Evolutionary conservation across 352 stramenopile genomes (phyloP).

Genomic region (Phytophthora melonis): DNA sequence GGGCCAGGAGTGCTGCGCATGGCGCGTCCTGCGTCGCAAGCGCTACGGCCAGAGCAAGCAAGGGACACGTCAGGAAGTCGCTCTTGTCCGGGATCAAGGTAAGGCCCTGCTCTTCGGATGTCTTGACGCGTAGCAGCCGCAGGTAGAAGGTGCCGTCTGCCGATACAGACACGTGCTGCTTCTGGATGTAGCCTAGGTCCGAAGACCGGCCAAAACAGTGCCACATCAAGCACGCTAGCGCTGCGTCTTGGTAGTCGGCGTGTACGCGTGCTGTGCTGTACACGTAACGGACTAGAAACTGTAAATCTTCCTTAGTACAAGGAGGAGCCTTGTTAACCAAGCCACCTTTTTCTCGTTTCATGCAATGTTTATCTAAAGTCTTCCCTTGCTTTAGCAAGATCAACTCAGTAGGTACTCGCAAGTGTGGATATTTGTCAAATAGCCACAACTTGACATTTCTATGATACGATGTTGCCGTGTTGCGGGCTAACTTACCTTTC

Average conservation of each 20-base stretch:
- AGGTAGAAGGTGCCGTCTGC: slow-evolving; percentile 33
- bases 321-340: slow-evolving; percentile 25
- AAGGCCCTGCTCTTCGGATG: slow-evolving; percentile 35
- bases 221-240: slow-evolving; percentile 35
- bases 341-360: no score
- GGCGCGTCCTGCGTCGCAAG: slow-evolving; percentile 25
- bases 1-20: slow-evolving; percentile 4
- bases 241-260: slow-evolving; percentile 41
- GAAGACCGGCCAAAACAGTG: slow-evolving; percentile 44
- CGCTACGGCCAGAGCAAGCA: slow-evolving; percentile 23
- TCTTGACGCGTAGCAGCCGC: slow-evolving; percentile 42
- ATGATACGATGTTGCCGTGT: slow-evolving; percentile 14
- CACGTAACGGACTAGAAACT: slow-evolving; percentile 11
- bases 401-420: no score
- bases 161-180: slow-evolving; percentile 34
- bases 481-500: slow-evolving; percentile 20
- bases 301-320: slow-evolving; percentile 15
- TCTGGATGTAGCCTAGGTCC: slow-evolving; percentile 29
- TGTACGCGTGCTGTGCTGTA: not conserved
- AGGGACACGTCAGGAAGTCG: slow-evolving; percentile 26
- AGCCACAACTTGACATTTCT: not conserved
- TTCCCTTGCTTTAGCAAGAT: no score
- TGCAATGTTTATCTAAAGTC: no score
- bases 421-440: no score
- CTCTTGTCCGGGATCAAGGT: slow-evolving; percentile 33